phyloP scores from a whole-genome alignment of 306 rosid genomes.

The Sesbania bispinosa region DNA sequence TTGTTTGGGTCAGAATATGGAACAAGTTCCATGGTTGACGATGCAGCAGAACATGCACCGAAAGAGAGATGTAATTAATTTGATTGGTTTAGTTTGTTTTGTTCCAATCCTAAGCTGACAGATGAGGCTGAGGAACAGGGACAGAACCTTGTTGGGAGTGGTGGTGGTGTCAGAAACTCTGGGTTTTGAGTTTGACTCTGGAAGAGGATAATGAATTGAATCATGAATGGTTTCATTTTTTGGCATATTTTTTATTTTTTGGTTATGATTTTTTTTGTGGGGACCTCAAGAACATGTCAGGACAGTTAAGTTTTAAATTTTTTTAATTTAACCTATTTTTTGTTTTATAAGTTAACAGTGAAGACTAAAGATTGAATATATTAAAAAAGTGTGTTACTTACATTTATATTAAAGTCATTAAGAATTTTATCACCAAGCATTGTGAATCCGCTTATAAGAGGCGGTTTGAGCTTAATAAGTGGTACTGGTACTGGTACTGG shows the following conservation, averaged over 20 bases:
- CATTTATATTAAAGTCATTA: too few relatives aligned
- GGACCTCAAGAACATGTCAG: background rate
- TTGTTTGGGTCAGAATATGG: slow-evolving; percentile 63
- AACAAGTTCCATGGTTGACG: slow-evolving; percentile 60
- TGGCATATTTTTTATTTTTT: background rate
- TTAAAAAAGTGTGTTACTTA: too few relatives aligned
- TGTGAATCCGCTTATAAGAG: too few relatives aligned
- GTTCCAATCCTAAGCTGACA: slow-evolving; percentile 16
- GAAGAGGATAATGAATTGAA: background rate
- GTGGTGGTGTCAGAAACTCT: background rate
- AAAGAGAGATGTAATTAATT: background rate
- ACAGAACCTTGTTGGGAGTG: background rate
- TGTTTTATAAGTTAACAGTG: too few relatives aligned
- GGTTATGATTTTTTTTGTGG: background rate
- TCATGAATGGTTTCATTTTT: background rate
- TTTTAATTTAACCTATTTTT: too few relatives aligned
- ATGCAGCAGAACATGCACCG: slow-evolving; percentile 10
- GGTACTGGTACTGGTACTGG: too few relatives aligned
- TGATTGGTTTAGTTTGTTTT: background rate
- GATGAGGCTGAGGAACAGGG: background rate
- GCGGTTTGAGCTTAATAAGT: too few relatives aligned
- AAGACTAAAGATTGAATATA: too few relatives aligned
- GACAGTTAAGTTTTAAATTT: background rate
- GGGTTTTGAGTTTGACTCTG: slow-evolving; percentile 7
- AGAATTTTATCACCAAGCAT: too few relatives aligned